Percentiles rank a stretch among this genome's conserved stretches.
Conservation (phyloP, 2,329 filamentous ascomycete genomes). For the Raffaelea arxii region DNA sequence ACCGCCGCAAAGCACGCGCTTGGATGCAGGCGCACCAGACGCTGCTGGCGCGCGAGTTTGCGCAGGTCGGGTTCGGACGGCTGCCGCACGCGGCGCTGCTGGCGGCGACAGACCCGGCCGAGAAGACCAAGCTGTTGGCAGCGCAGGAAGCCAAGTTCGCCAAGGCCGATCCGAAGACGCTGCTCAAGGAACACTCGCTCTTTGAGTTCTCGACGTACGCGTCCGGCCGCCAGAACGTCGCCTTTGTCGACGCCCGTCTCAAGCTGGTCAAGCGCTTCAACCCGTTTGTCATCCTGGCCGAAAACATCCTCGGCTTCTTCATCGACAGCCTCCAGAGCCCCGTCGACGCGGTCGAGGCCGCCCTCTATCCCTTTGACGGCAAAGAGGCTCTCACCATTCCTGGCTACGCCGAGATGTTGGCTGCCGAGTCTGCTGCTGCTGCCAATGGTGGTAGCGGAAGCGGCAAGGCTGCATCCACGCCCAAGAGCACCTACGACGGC, state of each 20-base stretch:
- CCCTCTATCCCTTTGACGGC: conserved; percentile 83
- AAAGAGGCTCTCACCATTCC: conserved; percentile 74
- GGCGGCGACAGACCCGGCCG: conserved; percentile 26
- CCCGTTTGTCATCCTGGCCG: conserved; percentile 52
- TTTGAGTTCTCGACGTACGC: conserved; percentile 84
- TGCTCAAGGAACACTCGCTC: conserved; percentile 78
- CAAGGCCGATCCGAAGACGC: conserved; percentile 33
- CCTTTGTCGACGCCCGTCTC: conserved; percentile 80
- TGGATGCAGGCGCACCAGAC: conserved; percentile 73
- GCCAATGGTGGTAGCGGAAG: conserved; percentile 47
- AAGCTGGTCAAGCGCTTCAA: conserved; percentile 81
- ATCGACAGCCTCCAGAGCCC: conserved; percentile 65
- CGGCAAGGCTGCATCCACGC: too few species aligned
- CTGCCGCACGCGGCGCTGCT: conserved; percentile 23
- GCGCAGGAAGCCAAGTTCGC: conserved; percentile 27
- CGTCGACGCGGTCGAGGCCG: conserved; percentile 64
- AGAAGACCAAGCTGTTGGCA: conserved; percentile 58
- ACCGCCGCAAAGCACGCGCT: conserved; percentile 67
- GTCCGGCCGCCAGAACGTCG: conserved; percentile 84
- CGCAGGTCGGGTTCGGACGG: conserved; percentile 70
- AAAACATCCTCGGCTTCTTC: conserved; percentile 63
- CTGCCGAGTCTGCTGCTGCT: conserved; percentile 39
- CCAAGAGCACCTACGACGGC: conserved; percentile 67
- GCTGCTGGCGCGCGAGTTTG: conserved; percentile 70
- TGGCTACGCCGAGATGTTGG: conserved; percentile 20